A percentile compares a stretch with the other conserved stretches of the same genome.
phyloP scores from a whole-genome alignment of 495 filamentous ascomycete genomes.

The Tuber indicum region DNA sequence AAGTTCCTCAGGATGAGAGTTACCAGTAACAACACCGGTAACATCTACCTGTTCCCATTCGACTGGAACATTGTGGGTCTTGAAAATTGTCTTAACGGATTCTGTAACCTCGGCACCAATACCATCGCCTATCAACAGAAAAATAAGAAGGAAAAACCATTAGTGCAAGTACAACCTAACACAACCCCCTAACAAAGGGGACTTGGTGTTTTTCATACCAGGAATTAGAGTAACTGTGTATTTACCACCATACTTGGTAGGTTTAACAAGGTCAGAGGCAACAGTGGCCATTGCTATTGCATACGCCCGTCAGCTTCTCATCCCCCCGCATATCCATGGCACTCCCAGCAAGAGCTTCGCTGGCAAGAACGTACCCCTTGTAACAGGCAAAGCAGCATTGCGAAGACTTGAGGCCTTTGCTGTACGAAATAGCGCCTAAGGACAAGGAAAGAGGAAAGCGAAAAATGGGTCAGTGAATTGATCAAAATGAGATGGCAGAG shows the following conservation, averaged over 20 bases:
- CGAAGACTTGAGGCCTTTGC: slow-evolving; percentile 30
- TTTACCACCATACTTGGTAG: slow-evolving; percentile 97
- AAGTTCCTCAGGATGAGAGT: slow-evolving; percentile 84
- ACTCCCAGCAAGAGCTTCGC: neutral
- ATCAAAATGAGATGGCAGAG: slow-evolving; percentile 14
- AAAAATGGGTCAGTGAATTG: slow-evolving; percentile 25
- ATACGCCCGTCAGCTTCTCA: slow-evolving; percentile 25
- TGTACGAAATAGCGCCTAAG: slow-evolving; percentile 35
- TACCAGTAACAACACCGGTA: slow-evolving; percentile 78
- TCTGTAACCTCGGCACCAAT: slow-evolving; percentile 97
- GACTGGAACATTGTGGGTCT: slow-evolving; percentile 96
- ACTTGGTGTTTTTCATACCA: slow-evolving; percentile 48
- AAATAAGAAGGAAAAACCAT: slow-evolving; percentile 7
- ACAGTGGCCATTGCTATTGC: slow-evolving; percentile 41
- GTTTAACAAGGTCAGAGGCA: slow-evolving; percentile 46
- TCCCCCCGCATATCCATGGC: slow-evolving; percentile 18
- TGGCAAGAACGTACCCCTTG: slow-evolving; percentile 32
- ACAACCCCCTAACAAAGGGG: slow-evolving; percentile 15
- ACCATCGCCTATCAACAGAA: slow-evolving; percentile 62
- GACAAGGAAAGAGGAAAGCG: slow-evolving; percentile 10
- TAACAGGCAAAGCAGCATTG: slow-evolving; percentile 26
- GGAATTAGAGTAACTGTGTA: slow-evolving; percentile 98
- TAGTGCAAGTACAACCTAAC: slow-evolving; percentile 19
- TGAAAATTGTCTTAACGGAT: slow-evolving; percentile 97
- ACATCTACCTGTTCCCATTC: slow-evolving; percentile 99